Evolutionary conservation across 768 basidiomycete species (phyloP).

Genomic region (Leccinum olivaceopallidum): DNA sequence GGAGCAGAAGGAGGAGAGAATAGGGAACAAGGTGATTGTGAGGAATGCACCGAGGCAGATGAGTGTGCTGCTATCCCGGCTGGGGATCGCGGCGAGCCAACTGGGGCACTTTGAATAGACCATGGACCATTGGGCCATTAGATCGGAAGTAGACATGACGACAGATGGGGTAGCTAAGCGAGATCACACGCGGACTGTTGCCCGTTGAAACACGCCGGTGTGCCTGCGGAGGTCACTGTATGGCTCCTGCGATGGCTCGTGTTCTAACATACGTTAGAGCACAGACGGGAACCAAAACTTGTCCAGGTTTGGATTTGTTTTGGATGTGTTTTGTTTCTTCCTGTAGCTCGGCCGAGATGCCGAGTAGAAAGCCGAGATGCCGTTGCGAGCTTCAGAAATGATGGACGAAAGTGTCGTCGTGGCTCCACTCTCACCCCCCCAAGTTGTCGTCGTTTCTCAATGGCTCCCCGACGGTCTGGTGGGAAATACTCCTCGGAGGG

Average conservation of each 20-base stretch:
- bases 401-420: no score
- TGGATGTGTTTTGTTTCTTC: no score
- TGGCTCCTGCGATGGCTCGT: neutral
- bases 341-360: no score
- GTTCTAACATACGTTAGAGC: neutral
- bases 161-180: conserved; percentile 1
- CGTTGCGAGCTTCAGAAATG: no score
- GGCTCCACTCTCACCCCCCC: no score
- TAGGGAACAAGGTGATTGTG: conserved; percentile 28
- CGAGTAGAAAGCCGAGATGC: no score
- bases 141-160: conserved; percentile 8
- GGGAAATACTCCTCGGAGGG: neutral
- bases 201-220: conserved; percentile 13
- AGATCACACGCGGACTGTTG: neutral
- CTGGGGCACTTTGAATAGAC: conserved; percentile 52
- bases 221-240: conserved; percentile 20
- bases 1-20: conserved; percentile 31
- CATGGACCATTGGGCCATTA: neutral
- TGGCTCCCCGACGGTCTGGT: neutral
- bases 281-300: no score
- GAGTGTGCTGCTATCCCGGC: conserved; percentile 42
- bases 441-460: neutral
- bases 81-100: conserved; percentile 45
- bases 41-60: conserved; percentile 42
- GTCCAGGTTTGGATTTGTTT: no score